A percentile compares a stretch with the other conserved stretches of the same genome.
Conservation (phyloP, 2,329 filamentous ascomycete genomes). For the Pseudonectria buxi region DNA sequence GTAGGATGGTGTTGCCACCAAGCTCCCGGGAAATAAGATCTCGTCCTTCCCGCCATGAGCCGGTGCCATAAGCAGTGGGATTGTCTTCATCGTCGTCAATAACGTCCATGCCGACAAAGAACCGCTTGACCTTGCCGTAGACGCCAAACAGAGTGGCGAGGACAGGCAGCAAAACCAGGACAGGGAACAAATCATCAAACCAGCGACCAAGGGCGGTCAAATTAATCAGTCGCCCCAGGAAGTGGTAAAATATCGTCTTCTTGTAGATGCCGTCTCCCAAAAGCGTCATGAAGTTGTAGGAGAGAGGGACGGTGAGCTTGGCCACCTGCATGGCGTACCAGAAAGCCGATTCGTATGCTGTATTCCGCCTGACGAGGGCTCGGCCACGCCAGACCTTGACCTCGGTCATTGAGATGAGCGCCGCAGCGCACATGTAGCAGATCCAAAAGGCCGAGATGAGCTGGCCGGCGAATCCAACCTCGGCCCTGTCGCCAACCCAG, state of each 20-base stretch:
- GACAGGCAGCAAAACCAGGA: slow-evolving; percentile 80
- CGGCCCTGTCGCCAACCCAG: slow-evolving; percentile 60
- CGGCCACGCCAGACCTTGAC: slow-evolving; percentile 97
- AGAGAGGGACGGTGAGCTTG: slow-evolving; percentile 82
- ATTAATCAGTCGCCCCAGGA: slow-evolving; percentile 77
- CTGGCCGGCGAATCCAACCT: slow-evolving; percentile 82
- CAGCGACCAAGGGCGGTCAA: slow-evolving; percentile 74
- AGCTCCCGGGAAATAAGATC: slow-evolving; percentile 85
- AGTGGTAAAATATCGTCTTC: slow-evolving; percentile 78
- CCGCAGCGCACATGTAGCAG: slow-evolving; percentile 90
- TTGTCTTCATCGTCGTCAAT: slow-evolving; percentile 68
- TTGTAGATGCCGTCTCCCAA: slow-evolving; percentile 64
- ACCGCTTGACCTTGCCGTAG: slow-evolving; percentile 72
- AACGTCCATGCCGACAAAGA: slow-evolving; percentile 70
- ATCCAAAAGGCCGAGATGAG: slow-evolving; percentile 82
- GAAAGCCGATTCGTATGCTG: slow-evolving; percentile 85
- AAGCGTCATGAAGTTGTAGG: slow-evolving; percentile 96
- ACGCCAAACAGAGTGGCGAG: slow-evolving; percentile 81
- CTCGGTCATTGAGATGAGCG: slow-evolving; percentile 80
- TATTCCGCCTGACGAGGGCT: slow-evolving; percentile 82
- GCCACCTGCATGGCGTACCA: slow-evolving; percentile 95
- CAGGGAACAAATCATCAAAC: slow-evolving; percentile 84
- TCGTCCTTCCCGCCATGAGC: slow-evolving; percentile 85
- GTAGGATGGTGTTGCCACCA: slow-evolving; percentile 53
- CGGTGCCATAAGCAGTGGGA: slow-evolving; percentile 61